Evolutionary conservation across 305 asterid species (phyloP), one percentile per base, ranked within the genome.

Genomic region (Plantago coronopus): DNA sequence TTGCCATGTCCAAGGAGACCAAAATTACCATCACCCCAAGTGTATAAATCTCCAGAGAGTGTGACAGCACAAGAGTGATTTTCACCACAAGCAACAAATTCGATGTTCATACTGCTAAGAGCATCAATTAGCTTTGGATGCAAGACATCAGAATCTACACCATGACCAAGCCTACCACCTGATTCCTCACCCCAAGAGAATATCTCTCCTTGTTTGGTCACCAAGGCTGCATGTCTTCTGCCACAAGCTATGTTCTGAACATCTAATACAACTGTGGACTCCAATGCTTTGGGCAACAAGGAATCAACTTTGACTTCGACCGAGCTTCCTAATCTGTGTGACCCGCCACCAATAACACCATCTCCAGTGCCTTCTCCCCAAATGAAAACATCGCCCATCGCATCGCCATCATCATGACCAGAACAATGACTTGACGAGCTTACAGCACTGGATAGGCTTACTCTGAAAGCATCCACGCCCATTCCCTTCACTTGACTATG

Each of bases 351-450:
- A 27, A 86, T 72, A 59, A 76, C 74, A 31, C 94, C 89, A 72
- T 86, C 95, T 13, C 88, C 94, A 14, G 77, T 79, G 27, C 89
- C 89, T 83, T 89, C 95, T 23, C 97, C 97, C 97, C 97, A 89
- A 37, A 86, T 79, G 76, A 83, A 86, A 70, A 89, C 94, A 81
- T 89, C 97, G 17, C 95, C 95, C 71, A 89, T 64, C 55, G 95
- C 83, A 79, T 89, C 97, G 63, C 88, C 85, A 60, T 89, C 97
- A 69, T 87, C 97, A 62, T 84, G 91, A 62, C 94, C 94, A 71
- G 97, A 89, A 58, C 95, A 94, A 71, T 89, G 95, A 76, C 95
- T 89, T 65, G 95, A 84, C 58, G 97, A 89, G 78, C 97, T 89
- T 64, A 89, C 96, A 69, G 94, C 94, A 71, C 96, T 89, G 57